Percentiles rank a stretch among this genome's conserved stretches.
Evolutionary conservation across 164 flowering plant genomes (phyloP).

Genomic region (Paratinospora sagittata): DNA sequence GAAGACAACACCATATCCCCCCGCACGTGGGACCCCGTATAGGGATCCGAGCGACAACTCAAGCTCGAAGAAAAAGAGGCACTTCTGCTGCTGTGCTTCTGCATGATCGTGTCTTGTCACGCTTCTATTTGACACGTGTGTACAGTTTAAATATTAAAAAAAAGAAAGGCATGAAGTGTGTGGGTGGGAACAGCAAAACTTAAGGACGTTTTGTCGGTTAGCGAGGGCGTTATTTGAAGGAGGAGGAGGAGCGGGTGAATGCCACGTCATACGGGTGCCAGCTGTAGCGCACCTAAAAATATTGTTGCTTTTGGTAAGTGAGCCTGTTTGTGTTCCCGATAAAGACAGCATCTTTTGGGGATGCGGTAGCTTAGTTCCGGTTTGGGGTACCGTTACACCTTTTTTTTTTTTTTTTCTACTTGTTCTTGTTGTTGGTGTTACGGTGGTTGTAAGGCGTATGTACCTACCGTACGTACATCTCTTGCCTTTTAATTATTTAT

Average conservation of each 20-base stretch:
- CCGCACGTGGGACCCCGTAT: background rate
- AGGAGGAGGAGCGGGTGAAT: background rate
- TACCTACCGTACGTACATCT: background rate
- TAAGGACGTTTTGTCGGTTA: background rate
- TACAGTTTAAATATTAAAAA: background rate
- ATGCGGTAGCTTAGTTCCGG: background rate
- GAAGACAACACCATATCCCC: background rate
- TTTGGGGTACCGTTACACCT: background rate
- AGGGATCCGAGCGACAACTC: background rate
- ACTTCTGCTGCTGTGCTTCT: background rate
- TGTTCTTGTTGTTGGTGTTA: conserved; percentile 7
- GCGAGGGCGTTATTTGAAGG: background rate
- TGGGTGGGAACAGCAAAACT: no score
- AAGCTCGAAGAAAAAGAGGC: background rate
- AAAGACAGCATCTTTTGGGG: conserved; percentile 2
- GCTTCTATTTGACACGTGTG: background rate
- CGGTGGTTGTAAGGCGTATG: conserved; percentile 8
- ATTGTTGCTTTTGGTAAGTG: background rate
- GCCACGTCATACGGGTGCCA: background rate
- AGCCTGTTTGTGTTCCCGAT: conserved; percentile 2
- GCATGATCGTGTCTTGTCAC: background rate
- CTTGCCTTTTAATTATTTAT: background rate
- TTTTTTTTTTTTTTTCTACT: background rate
- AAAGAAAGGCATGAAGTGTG: background rate
- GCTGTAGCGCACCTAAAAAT: background rate